Percentiles rank a stretch among this genome's conserved stretches.
phyloP scores from a whole-genome alignment of 1,284 basidiomycete species.

The Rhodotorula sp. region DNA sequence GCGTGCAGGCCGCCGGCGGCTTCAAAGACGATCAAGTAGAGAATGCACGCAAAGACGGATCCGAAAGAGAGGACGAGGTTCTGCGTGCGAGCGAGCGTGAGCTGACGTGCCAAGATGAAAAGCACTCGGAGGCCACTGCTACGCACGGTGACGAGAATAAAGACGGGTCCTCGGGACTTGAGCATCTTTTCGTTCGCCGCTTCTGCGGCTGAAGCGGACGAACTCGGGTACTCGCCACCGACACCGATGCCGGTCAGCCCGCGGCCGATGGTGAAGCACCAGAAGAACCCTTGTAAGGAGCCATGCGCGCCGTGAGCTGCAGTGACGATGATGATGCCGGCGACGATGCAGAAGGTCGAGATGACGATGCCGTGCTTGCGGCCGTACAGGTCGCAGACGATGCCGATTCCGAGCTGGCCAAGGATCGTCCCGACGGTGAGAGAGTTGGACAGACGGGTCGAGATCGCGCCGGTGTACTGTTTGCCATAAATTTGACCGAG shows the following conservation, averaged over 20 bases:
- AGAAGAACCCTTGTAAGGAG: slow-evolving; percentile 61
- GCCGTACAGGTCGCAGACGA: slow-evolving; percentile 53
- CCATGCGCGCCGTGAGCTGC: slow-evolving; percentile 66
- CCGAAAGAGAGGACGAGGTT: slow-evolving; percentile 56
- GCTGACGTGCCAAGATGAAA: not conserved
- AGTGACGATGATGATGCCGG: slow-evolving; percentile 69
- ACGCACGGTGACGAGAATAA: slow-evolving; percentile 53
- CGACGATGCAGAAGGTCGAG: slow-evolving; percentile 67
- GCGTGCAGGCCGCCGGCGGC: slow-evolving; percentile 60
- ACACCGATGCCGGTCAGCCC: slow-evolving; percentile 57
- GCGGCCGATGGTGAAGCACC: slow-evolving; percentile 71
- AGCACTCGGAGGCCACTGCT: too few species aligned
- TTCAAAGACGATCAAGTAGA: slow-evolving; percentile 70
- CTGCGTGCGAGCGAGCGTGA: not conserved
- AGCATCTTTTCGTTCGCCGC: slow-evolving; percentile 69
- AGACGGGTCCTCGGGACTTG: slow-evolving; percentile 65
- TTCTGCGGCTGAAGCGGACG: slow-evolving; percentile 65
- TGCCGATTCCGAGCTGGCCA: slow-evolving; percentile 62
- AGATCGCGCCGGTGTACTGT: slow-evolving; percentile 61
- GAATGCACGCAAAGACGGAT: slow-evolving; percentile 65
- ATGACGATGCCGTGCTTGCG: slow-evolving; percentile 68
- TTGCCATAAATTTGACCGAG: slow-evolving; percentile 44
- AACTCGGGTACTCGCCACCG: slow-evolving; percentile 77
- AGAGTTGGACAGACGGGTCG: slow-evolving; percentile 70
- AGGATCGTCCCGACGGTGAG: slow-evolving; percentile 57